Evolutionary conservation across 1,284 basidiomycete species (phyloP).

Genomic region (Flammula alnicola): DNA sequence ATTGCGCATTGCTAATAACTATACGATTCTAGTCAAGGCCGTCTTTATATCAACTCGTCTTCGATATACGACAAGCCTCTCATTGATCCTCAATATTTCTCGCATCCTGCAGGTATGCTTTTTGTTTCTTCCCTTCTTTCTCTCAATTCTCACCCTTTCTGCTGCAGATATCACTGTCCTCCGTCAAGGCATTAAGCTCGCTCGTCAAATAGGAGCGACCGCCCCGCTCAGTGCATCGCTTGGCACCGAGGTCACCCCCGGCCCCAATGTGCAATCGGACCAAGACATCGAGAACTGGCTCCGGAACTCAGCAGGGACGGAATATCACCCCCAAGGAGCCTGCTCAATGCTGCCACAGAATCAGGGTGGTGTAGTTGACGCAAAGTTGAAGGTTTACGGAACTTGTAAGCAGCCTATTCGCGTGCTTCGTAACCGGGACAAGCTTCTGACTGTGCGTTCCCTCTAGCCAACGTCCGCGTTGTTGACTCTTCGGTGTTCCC

Average conservation of each 20-base stretch:
- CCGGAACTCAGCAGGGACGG: slow-evolving; percentile 35
- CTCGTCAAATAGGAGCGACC: slow-evolving; percentile 46
- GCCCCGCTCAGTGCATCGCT: slow-evolving; percentile 43
- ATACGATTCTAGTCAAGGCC: slow-evolving; percentile 28
- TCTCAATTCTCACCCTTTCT: slow-evolving; percentile 38
- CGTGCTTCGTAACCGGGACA: neutral
- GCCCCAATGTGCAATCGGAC: slow-evolving; percentile 43
- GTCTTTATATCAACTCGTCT: slow-evolving; percentile 42
- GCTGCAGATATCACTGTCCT: slow-evolving; percentile 57
- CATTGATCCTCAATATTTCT: slow-evolving; percentile 54
- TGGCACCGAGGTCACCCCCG: slow-evolving; percentile 45
- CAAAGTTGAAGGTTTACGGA: slow-evolving; percentile 39
- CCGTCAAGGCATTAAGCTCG: slow-evolving; percentile 62
- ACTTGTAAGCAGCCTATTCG: slow-evolving; percentile 23
- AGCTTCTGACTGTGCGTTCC: neutral
- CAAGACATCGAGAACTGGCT: slow-evolving; percentile 54
- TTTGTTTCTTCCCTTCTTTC: neutral
- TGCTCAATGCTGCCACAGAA: slow-evolving; percentile 29
- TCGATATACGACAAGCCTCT: slow-evolving; percentile 43
- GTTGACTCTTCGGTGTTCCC: slow-evolving; percentile 61
- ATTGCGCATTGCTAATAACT: neutral
- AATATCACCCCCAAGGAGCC: slow-evolving; percentile 36
- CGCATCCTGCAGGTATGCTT: slow-evolving; percentile 49
- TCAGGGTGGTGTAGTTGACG: slow-evolving; percentile 39
- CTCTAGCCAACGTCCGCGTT: slow-evolving; percentile 53